These are phyloP conservation scores for Circinella umbellata DNA, from an alignment of 371 early-diverging fungal genomes.

Conservation along the genomic window DNA sequence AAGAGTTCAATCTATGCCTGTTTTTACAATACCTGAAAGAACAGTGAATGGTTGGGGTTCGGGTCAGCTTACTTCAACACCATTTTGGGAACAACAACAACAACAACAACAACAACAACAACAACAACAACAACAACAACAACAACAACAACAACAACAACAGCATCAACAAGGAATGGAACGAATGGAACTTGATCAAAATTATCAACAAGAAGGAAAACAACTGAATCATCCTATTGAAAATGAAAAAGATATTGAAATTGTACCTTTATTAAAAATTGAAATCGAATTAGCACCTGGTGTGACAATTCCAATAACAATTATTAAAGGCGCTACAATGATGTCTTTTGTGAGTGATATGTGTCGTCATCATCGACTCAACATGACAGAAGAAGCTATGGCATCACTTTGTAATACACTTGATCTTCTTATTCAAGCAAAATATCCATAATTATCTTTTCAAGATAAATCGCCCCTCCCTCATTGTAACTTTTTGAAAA, in stretches of 20 bases:
- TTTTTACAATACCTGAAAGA: neutral
- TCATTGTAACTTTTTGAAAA: too few relatives aligned
- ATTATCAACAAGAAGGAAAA: too few relatives aligned
- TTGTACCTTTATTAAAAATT: neutral
- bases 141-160: too few relatives aligned
- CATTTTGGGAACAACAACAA: neutral
- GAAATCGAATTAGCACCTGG: slow-evolving; percentile 1
- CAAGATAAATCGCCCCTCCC: too few relatives aligned
- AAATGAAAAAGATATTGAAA: neutral
- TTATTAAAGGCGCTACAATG: neutral
- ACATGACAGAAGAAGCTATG: neutral
- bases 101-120: neutral
- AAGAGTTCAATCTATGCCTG: neutral
- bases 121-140: too few relatives aligned
- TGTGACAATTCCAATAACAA: neutral
- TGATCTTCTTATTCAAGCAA: neutral
- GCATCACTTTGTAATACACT: neutral
- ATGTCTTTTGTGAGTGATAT: neutral
- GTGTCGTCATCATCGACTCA: neutral
- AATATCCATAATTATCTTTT: neutral
- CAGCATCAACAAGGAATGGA: too few relatives aligned
- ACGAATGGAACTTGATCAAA: too few relatives aligned
- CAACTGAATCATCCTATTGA: neutral
- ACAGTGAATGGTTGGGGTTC: slow-evolving; percentile 2
- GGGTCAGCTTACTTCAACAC: neutral